Base-by-base conservation (phyloP, 2,329 filamentous ascomycete species). In the Ascosphaera aggregata region DNA sequence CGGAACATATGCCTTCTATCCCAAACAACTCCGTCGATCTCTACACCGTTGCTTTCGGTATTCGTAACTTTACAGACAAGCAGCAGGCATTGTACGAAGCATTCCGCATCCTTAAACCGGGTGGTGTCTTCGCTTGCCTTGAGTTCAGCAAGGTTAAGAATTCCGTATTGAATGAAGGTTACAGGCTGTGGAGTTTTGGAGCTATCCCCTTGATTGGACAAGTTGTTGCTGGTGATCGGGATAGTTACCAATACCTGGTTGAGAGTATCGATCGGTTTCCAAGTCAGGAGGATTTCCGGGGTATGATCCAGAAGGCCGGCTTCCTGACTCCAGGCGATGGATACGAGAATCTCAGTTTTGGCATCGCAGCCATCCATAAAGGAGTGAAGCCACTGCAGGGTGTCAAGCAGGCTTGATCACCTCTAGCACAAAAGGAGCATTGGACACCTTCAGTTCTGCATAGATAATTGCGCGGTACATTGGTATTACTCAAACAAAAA, bases 221-320 rank as follows among this genome's bases (percentile, higher is more conserved):
- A 61, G 54, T 98, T 43, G 85, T 98, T 13, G 86, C 89, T 1
- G 82, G 81, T 4, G 91, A 98, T 55, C 67, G 86, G 41, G 86
- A 91, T 52, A 93, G 82, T 55, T 98, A 98, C 58, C 89, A 98
- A 65, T 98, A 98, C 59, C 66, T 98, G 8, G 89, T 98, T 8
- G 89, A 98, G 66, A 94, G 85, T 57, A 98, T 98, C 56, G 85
- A 94, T 60, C 66, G 71, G 37, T 95, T 95, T 54, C 91, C 89
- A 0, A 76, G 65, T 47, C 91, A 98, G 63, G 67, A 73, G 39
- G 73, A 81, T 47, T 98, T 92, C 53, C 69, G 76, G 46, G 67
- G 71, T 24, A 61, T 61, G 58, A 60, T 61, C 42, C 54, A 57
- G 45, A 53, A 55, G 43, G 86, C 81, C 2, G 86, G 86, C 1